Evolutionary conservation across 2,329 filamentous ascomycete species (phyloP), one percentile per base, ranked within the genome.

Genomic region (Beauveria varroae): DNA sequence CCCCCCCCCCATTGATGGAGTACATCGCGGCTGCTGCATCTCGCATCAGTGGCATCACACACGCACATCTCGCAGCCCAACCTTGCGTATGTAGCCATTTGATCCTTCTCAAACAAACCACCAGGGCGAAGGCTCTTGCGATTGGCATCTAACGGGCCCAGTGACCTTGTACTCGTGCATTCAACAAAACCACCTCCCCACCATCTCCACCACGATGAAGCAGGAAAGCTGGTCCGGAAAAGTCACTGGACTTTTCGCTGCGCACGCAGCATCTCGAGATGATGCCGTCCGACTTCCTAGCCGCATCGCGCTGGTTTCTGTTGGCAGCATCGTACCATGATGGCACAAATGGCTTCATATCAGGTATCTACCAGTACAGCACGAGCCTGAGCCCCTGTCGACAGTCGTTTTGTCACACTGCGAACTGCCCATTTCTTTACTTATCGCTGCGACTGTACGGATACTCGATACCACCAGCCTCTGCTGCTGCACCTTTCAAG

Each of bases 11-110:
- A 30, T 46, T 12, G 44, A 51, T 51, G 28, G 49, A 51, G 18
- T 30, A 51, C 16, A 34, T 18, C 12, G 24, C 47, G 26, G 53
- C 37, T 24, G 44, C 44, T 50, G n/a, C 40, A 47, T 56, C 40
- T 56, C 40, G 53, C 34, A 44, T 24, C 52, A 26, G 24, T 43
- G 22, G 37, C 41, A 56, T 44, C 53, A 34, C 41, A 37, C 40
- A 43, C 34, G 14, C 34, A 37, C 34, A 56, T 56, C 43, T 59
- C 6, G 57, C 57, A 58, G 47, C 57, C 30, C 57, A 43, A 49
- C 40, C 53, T 12, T 20, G 10, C 26, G 24, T 37, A 16, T 37
- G 28, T 50, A n/a, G 16, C 18, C 26, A 34, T n/a, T 37, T 16
- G 34, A 37, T 37, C 34, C 34, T 37, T 37, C 34, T 37, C 34